Conservation (phyloP, 441 rosid genomes). For the Omphalea diandra region DNA sequence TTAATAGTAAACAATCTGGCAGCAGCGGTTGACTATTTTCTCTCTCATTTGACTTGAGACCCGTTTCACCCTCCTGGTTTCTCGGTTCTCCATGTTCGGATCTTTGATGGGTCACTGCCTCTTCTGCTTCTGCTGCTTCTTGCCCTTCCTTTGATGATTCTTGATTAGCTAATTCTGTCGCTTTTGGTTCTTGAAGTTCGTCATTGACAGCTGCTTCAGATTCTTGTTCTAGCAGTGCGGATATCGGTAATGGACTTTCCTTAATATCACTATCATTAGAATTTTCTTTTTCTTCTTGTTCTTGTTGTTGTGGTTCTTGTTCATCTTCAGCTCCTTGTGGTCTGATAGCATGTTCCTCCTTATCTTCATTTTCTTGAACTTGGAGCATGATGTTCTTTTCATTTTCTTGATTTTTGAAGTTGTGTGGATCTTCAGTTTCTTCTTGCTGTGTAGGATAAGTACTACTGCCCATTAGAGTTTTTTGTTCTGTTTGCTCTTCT, state of each 20-base stretch:
- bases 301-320: too few relatives aligned
- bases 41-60: slow-evolving; percentile 35
- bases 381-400: not conserved
- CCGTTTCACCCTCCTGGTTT: slow-evolving; percentile 24
- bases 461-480: too few relatives aligned
- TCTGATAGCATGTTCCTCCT: slow-evolving; percentile 2
- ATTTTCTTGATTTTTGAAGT: slow-evolving; percentile 18
- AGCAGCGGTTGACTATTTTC: slow-evolving; percentile 36
- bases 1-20: slow-evolving; percentile 78
- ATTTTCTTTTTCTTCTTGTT: slow-evolving; percentile 4
- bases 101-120: slow-evolving; percentile 31
- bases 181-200: too few relatives aligned
- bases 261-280: not conserved
- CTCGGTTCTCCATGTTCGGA: slow-evolving; percentile 34
- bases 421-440: slow-evolving; percentile 25
- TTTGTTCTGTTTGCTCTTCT: slow-evolving; percentile 19
- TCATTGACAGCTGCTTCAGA: slow-evolving; percentile 19
- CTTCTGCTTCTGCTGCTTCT: slow-evolving; percentile 22
- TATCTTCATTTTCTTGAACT: slow-evolving; percentile 20
- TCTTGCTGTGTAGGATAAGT: too few relatives aligned
- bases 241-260: not conserved
- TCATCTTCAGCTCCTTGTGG: slow-evolving; percentile 9
- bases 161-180: not conserved
- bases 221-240: slow-evolving; percentile 15
- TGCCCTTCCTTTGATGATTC: slow-evolving; percentile 15